These are phyloP conservation scores for Sphagnum fallax DNA, from an alignment of 228 moss, liverwort and hornwort species.

Conservation along the genomic window DNA sequence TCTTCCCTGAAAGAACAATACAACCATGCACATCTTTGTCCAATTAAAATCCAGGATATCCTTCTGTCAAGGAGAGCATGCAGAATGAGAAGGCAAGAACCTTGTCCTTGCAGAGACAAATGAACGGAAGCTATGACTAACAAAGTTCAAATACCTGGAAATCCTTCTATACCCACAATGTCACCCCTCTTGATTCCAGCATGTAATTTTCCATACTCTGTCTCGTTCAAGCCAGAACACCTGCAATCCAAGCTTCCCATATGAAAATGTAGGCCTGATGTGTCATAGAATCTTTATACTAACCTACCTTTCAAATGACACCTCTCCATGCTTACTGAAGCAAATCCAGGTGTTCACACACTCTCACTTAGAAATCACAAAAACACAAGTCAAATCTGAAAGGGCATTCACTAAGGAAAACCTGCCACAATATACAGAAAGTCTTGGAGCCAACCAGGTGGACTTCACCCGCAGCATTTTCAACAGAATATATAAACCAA, in stretches of 20 bases:
- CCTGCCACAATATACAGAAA: background rate
- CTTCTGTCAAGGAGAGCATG: background rate
- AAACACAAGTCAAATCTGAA: too few species aligned
- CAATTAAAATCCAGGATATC: background rate
- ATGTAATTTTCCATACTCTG: slow-evolving; percentile 64
- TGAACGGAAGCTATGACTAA: background rate
- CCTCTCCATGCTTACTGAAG: background rate
- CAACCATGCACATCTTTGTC: background rate
- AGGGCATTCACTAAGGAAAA: background rate
- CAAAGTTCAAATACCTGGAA: slow-evolving; percentile 42
- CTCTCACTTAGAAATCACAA: too few species aligned
- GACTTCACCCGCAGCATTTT: too few species aligned
- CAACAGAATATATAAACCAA: too few species aligned
- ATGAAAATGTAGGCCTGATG: background rate
- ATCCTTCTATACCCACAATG: slow-evolving; percentile 74
- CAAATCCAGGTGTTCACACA: too few species aligned
- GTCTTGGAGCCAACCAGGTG: background rate
- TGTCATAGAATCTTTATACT: background rate
- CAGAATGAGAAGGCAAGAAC: background rate
- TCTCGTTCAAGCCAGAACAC: slow-evolving; percentile 30
- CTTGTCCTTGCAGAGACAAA: background rate
- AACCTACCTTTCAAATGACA: background rate
- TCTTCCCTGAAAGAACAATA: slow-evolving; percentile 45
- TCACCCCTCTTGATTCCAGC: slow-evolving; percentile 83
- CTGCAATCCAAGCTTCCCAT: slow-evolving; percentile 1